Evolutionary conservation across 345 rosid genomes (phyloP).

Genomic region (Aurinia saxatilis): DNA sequence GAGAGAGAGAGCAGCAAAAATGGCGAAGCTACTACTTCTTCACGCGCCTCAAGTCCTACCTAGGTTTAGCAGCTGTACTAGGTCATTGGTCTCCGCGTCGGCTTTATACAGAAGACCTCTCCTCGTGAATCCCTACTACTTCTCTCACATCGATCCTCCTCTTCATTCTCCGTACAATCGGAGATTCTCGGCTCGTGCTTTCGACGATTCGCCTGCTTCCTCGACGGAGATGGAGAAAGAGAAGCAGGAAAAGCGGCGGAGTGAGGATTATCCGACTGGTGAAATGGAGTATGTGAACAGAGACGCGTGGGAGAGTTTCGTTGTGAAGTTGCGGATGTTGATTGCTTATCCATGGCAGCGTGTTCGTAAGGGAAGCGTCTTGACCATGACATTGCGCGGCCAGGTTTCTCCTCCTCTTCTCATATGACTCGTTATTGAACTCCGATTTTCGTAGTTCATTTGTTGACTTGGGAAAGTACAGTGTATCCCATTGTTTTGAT

Average conservation of each 20-base stretch:
- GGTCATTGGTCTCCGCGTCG: constrained; percentile 16
- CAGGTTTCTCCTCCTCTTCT: constrained; percentile 72
- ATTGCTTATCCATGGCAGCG: constrained; percentile 88
- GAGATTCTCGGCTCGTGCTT: constrained; percentile 48
- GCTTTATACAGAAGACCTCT: constrained; percentile 27
- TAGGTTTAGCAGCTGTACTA: constrained; percentile 20
- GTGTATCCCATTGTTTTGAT: neutral
- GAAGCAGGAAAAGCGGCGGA: constrained; percentile 12
- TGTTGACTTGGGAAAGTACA: neutral
- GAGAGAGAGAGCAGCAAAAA: constrained; percentile 12
- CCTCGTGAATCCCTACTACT: constrained; percentile 14
- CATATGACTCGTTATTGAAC: neutral
- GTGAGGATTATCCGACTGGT: constrained; percentile 64
- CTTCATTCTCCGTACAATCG: constrained; percentile 2
- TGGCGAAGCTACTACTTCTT: constrained; percentile 55
- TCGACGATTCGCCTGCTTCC: constrained; percentile 48
- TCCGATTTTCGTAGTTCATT: neutral
- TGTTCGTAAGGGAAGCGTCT: constrained; percentile 75
- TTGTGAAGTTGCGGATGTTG: constrained; percentile 67
- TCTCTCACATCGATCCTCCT: neutral
- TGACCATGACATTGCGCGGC: constrained; percentile 84
- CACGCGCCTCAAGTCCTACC: constrained; percentile 42
- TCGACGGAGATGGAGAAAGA: constrained; percentile 28
- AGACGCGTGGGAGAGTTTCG: constrained; percentile 49
- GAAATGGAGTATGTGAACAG: constrained; percentile 50